These are phyloP conservation scores for Diaporthe destruens DNA, from an alignment of 2,329 filamentous ascomycete species.

Conservation along the genomic window DNA sequence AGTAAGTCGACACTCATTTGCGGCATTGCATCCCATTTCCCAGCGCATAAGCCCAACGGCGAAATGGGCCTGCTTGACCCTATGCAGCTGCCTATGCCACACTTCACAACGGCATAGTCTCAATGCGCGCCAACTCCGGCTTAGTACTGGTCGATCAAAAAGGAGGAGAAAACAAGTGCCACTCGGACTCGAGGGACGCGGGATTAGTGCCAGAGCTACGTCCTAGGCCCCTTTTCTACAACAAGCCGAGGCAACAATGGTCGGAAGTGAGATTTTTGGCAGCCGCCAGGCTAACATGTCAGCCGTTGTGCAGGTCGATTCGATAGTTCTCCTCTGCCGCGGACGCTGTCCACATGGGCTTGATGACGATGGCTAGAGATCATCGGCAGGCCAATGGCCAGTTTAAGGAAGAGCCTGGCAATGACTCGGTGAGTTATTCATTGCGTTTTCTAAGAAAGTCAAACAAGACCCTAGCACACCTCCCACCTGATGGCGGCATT, in stretches of 20 bases:
- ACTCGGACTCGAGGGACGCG: conserved; percentile 13
- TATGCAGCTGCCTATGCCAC: not conserved
- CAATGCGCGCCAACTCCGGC: not conserved
- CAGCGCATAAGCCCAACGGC: not conserved
- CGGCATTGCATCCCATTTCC: not conserved
- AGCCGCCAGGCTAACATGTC: conserved; percentile 36
- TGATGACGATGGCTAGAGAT: conserved; percentile 59
- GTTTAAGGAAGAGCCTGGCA: conserved; percentile 57
- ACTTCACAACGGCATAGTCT: not conserved
- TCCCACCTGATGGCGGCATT: not conserved
- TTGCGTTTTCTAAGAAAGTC: conserved; percentile 32
- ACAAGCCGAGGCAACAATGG: conserved; percentile 17
- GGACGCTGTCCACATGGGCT: conserved; percentile 51
- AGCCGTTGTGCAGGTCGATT: conserved; percentile 28
- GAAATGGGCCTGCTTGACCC: not conserved
- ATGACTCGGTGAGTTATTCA: conserved; percentile 56
- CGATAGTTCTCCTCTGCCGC: conserved; percentile 40
- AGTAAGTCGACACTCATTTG: conserved; percentile 9
- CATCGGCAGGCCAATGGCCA: conserved; percentile 56
- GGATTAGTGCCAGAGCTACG: conserved; percentile 28
- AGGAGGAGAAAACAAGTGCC: not conserved
- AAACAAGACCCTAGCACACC: conserved; percentile 29
- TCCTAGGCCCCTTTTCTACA: conserved; percentile 10
- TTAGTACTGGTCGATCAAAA: conserved; percentile 8
- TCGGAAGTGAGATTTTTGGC: conserved; percentile 6